Conservation (phyloP, 2,329 filamentous ascomycete species). For the Fusarium heterosporum region DNA sequence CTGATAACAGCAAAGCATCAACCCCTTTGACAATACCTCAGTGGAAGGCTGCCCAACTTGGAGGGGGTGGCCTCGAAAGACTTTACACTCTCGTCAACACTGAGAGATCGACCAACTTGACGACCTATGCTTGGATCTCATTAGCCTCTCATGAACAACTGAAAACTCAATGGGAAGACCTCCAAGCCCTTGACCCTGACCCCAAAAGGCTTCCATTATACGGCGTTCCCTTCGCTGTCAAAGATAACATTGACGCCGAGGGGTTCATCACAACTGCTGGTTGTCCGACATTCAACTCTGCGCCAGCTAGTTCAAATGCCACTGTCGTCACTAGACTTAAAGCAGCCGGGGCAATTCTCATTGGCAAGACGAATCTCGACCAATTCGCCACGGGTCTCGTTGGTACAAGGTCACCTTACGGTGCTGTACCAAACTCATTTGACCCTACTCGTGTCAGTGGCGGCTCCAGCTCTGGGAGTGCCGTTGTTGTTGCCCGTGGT, state of each 20-base stretch:
- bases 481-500: conserved; percentile 64
- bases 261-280: conserved; percentile 65
- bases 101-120: conserved; percentile 32
- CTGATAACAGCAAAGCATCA: background rate
- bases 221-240: conserved; percentile 68
- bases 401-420: conserved; percentile 70
- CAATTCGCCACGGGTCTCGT: conserved; percentile 73
- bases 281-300: conserved; percentile 61
- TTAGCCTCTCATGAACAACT: conserved; percentile 48
- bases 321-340: conserved; percentile 62
- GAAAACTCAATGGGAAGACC: conserved; percentile 28
- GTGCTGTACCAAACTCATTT: conserved; percentile 65
- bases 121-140: conserved; percentile 50
- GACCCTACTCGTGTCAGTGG: conserved; percentile 55
- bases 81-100: conserved; percentile 43
- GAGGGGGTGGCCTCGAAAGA: conserved; percentile 45
- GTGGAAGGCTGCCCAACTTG: conserved; percentile 45
- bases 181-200: conserved; percentile 22
- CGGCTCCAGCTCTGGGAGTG: conserved; percentile 69
- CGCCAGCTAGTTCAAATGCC: conserved; percentile 59
- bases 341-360: conserved; percentile 64
- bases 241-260: conserved; percentile 67
- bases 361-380: conserved; percentile 71
- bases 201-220: conserved; percentile 59
- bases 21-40: conserved; percentile 39